Evolutionary conservation across 495 filamentous ascomycete genomes (phyloP), one percentile per base, ranked within the genome.

Genomic region (Cetradonia linearis): DNA sequence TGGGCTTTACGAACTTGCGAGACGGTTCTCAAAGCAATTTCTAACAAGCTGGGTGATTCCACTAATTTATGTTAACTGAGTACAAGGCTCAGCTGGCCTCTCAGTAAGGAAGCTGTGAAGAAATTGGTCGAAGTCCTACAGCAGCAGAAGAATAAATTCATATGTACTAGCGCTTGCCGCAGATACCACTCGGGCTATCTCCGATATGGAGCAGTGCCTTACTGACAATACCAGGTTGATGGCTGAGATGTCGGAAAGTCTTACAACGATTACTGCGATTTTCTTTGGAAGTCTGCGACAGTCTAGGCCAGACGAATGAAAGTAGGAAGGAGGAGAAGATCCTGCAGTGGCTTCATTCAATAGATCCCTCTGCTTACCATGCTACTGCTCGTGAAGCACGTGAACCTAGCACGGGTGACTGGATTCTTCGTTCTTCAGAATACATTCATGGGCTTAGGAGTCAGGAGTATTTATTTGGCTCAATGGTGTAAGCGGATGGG

Each of bases 401-500:
- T 13, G n/a, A 58, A 3, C 18, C 9, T 6, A 7, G 10, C 4
- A 61, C 59, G 0, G 59, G 59, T 25, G 9, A 27, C 5, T 61
- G 59, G 59, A 23, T 61, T 23, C n/a, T 61, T 7, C 7, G 27
- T 16, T 30, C 8, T 16, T 6, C 5, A 1, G n/a, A 36, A 0
- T 61, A 54, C 11, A n/a, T n/a, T n/a, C n/a, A n/a, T n/a, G n/a
- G n/a, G n/a, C n/a, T n/a, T n/a, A n/a, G n/a, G 14, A 28, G 4
- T 13, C 6, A 5, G 50, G 23, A n/a, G 33, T 11, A 7, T 11
- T 61, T 4, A 20, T 55, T 3, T 61, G 59, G 59, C 10, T 61
- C 9, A 28, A 61, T 28, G 50, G 59, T 3, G 46, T 55, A 9
- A 36, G 46, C 10, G 59, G 59, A 16, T 61, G 38, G 36, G 59